Evolutionary conservation across 1,284 basidiomycete species (phyloP).

Genomic region (Rhodotorula sp.): DNA sequence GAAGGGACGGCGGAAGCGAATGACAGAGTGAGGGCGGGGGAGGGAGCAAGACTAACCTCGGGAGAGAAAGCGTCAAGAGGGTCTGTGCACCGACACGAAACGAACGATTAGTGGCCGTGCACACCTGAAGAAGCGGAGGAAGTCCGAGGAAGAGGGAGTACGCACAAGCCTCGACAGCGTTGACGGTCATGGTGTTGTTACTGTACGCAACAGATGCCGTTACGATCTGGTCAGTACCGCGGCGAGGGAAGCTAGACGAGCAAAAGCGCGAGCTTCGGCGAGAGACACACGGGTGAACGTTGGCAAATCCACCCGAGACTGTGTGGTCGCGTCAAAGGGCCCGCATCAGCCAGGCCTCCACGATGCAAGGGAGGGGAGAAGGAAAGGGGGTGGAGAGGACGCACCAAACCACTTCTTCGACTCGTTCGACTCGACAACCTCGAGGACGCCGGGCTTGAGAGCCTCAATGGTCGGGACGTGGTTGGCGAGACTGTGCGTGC

Average conservation of each 20-base stretch:
- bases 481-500: constrained; percentile 65
- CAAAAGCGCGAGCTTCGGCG: too few relatives aligned
- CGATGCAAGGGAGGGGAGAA: neutral
- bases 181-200: constrained; percentile 94
- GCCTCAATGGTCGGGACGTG: constrained; percentile 93
- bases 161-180: constrained; percentile 84
- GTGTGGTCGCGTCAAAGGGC: neutral
- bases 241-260: neutral
- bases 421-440: constrained; percentile 76
- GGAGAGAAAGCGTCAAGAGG: constrained; percentile 84
- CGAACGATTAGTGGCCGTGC: neutral
- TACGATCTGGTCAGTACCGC: neutral
- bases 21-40: neutral
- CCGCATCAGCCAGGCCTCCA: neutral
- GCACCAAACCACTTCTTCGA: constrained; percentile 94
- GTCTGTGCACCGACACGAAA: constrained; percentile 48
- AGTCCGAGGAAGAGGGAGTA: neutral
- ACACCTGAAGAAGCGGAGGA: neutral
- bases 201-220: neutral
- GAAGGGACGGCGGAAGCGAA: neutral
- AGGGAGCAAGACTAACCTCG: constrained; percentile 60
- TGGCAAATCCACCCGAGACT: constrained; percentile 98
- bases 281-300: constrained; percentile 68
- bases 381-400: constrained; percentile 47
- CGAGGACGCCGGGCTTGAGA: constrained; percentile 85